Conservation (phyloP, 2,329 filamentous ascomycete genomes). For the Penicillium janthinellum region DNA sequence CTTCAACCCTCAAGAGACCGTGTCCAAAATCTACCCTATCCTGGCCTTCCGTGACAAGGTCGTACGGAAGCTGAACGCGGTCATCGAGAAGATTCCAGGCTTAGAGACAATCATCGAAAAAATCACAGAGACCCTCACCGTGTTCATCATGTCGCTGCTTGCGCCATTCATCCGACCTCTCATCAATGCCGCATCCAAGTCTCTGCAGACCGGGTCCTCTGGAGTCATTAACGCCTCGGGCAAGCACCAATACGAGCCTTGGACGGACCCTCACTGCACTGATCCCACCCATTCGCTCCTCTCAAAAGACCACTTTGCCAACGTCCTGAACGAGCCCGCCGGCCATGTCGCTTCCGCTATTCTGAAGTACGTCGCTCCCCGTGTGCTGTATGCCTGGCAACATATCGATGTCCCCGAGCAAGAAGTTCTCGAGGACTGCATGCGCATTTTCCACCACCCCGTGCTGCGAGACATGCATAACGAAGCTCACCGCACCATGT, state of each 20-base stretch:
- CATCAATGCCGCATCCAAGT: conserved; percentile 81
- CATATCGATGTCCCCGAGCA: conserved; percentile 79
- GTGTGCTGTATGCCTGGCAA: conserved; percentile 90
- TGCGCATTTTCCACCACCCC: conserved; percentile 88
- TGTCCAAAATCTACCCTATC: conserved; percentile 88
- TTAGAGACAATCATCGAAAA: conserved; percentile 88
- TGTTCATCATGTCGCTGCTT: conserved; percentile 87
- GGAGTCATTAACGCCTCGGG: conserved; percentile 68
- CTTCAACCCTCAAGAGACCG: conserved; percentile 77
- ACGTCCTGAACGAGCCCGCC: conserved; percentile 75
- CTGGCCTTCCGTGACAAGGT: conserved; percentile 92
- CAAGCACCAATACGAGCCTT: conserved; percentile 75
- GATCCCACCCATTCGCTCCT: conserved; percentile 82
- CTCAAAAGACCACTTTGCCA: conserved; percentile 82
- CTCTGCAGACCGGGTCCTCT: conserved; percentile 82
- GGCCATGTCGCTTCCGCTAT: conserved; percentile 73
- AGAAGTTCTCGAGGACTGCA: conserved; percentile 78
- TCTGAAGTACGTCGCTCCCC: conserved; percentile 82
- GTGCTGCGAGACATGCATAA: conserved; percentile 72
- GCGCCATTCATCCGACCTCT: conserved; percentile 91
- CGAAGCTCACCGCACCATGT: conserved; percentile 88
- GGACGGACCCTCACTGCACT: conserved; percentile 73
- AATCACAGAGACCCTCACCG: conserved; percentile 87
- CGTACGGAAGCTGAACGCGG: conserved; percentile 77
- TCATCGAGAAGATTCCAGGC: conserved; percentile 89